Base-by-base conservation (phyloP, 2,329 filamentous ascomycete genomes). In the Fusarium avenaceum region DNA sequence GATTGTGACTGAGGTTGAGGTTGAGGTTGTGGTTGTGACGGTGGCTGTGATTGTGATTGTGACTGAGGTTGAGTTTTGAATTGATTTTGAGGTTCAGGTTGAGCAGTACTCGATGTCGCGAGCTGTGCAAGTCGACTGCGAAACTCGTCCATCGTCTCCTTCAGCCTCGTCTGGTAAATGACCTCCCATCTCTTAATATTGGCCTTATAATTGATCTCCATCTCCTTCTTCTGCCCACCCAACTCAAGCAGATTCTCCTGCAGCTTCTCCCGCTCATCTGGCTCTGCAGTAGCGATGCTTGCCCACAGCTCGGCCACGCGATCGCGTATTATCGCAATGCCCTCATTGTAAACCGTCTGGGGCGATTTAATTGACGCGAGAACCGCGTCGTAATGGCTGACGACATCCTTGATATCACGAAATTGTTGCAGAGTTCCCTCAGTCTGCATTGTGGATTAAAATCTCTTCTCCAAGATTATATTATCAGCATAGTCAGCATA, bases 181-280 rank as follows among this genome's bases (percentile, higher is more conserved):
- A n/a, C 45, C 4, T 51, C 43, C 19, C 57, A 40, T 10, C 39
- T 22, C 1, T 26, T 19, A 1, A 47, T 30, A 9, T 53, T 43
- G 7, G 38, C 20, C 6, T 52, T 38, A 8, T 62, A 45, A 5
- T 57, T 13, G 2, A 57, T 39, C 28, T 69, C 56, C 43, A 69
- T 10, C 11, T 69, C 56, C 22, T 43, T 69, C 30, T 57, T 33
- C 19, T 48, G 45, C 2, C 55, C 65, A 5, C 26, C 44, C 38
- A 58, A n/a, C 30, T 50, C 22, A 19, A 53, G 42, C 10, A 66
- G 19, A 11, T 20, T 24, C 5, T 66, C 45, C 14, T 62, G 48
- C 26, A 32, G 35, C 8, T 35, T 33, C 4, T 38, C 33, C 11
- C 2, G 11, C 24, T 24, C 43, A 4, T 33, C 43, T 11, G 42